Conservation (phyloP, 768 basidiomycete species). For the Lactifluus echinatus region DNA sequence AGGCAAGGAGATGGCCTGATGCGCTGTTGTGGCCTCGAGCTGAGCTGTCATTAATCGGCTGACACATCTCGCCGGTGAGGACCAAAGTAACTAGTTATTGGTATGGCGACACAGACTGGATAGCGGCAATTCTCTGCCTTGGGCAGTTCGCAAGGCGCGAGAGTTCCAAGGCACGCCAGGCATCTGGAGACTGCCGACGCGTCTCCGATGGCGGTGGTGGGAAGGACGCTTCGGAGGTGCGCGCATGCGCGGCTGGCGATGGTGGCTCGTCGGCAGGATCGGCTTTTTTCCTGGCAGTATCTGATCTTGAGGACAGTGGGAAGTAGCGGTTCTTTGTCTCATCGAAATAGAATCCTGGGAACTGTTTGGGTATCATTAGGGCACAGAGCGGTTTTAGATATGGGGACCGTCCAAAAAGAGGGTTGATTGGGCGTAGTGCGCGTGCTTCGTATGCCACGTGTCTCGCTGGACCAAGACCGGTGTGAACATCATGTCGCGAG, state of each 20-base stretch:
- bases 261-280: neutral
- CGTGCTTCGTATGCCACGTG: neutral
- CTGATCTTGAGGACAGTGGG: conserved; percentile 19
- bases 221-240: neutral
- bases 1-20: conserved; percentile 8
- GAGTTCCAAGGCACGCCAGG: conserved; percentile 8
- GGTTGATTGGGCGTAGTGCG: neutral
- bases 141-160: conserved; percentile 3
- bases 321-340: conserved; percentile 22
- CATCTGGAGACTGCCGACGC: neutral
- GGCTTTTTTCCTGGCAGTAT: neutral
- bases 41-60: conserved; percentile 13
- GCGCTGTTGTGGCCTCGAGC: conserved; percentile 2
- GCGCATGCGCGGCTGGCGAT: neutral
- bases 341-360: conserved; percentile 26
- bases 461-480: neutral
- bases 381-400: neutral
- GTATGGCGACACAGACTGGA: conserved; percentile 8
- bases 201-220: neutral
- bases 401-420: neutral
- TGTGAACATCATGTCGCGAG: neutral
- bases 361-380: conserved; percentile 19
- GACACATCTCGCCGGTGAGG: neutral
- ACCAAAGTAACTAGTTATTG: neutral
- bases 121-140: conserved; percentile 8